phyloP scores from a whole-genome alignment of 2,329 filamentous ascomycete species.

The Alternaria alternata region DNA sequence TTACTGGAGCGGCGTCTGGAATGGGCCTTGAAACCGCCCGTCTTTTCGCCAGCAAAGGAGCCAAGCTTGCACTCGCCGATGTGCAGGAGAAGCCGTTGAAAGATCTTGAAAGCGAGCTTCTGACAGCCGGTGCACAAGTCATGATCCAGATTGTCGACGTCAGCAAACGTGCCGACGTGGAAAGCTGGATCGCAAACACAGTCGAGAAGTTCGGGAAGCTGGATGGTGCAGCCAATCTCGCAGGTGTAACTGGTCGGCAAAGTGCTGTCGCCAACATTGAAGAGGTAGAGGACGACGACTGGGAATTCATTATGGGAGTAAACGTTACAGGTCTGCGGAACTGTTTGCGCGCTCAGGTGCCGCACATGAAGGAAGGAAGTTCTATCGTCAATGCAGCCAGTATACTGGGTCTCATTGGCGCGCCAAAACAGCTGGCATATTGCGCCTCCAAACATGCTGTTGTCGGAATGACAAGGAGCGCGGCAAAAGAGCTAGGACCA shows the following conservation, averaged over 20 bases:
- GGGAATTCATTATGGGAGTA: slow-evolving; percentile 50
- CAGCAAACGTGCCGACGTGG: slow-evolving; percentile 57
- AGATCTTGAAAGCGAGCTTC: slow-evolving; percentile 31
- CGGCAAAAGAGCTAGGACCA: slow-evolving; percentile 52
- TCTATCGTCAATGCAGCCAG: slow-evolving; percentile 58
- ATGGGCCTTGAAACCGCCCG: slow-evolving; percentile 42
- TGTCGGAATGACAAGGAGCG: slow-evolving; percentile 50
- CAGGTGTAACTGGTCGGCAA: slow-evolving; percentile 50
- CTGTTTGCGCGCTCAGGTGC: slow-evolving; percentile 50
- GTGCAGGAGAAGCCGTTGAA: slow-evolving; percentile 37
- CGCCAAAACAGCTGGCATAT: slow-evolving; percentile 46
- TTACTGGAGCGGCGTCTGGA: slow-evolving; percentile 44
- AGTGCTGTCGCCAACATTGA: slow-evolving; percentile 29
- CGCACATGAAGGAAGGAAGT: slow-evolving; percentile 51
- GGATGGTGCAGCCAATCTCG: slow-evolving; percentile 55
- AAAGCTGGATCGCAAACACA: slow-evolving; percentile 59
- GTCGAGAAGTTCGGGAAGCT: slow-evolving; percentile 60
- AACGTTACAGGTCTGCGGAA: slow-evolving; percentile 53
- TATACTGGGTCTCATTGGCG: slow-evolving; percentile 60
- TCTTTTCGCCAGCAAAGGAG: slow-evolving; percentile 38
- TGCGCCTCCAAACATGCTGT: slow-evolving; percentile 53
- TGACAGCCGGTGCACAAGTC: slow-evolving; percentile 31
- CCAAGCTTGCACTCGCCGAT: slow-evolving; percentile 44
- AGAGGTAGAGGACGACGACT: slow-evolving; percentile 51
- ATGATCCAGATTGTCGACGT: slow-evolving; percentile 59